Percentiles rank a stretch among this genome's conserved stretches.
These are phyloP conservation scores for Lentinula sp. DNA, from an alignment of 768 basidiomycete genomes.

Conservation along the genomic window DNA sequence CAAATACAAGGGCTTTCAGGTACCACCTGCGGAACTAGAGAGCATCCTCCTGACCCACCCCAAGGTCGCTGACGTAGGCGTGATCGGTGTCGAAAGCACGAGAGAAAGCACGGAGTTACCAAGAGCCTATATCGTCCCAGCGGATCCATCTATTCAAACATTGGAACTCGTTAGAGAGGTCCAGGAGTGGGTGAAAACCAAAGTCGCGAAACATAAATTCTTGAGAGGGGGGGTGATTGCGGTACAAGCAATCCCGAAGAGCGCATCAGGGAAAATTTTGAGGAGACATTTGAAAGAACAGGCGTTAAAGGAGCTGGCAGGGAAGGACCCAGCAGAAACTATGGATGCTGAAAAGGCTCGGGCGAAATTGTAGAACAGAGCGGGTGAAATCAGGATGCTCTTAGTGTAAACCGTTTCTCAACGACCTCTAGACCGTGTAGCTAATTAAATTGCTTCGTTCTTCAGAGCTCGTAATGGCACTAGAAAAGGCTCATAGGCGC, in stretches of 20 bases:
- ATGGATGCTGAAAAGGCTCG: background rate
- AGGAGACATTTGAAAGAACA: slow-evolving; percentile 67
- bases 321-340: background rate
- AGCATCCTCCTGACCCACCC: slow-evolving; percentile 69
- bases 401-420: background rate
- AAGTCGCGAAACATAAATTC: slow-evolving; percentile 71
- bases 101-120: slow-evolving; percentile 80
- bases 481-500: background rate
- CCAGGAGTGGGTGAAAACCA: slow-evolving; percentile 55
- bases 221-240: slow-evolving; percentile 69
- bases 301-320: slow-evolving; percentile 46
- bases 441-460: too few species aligned
- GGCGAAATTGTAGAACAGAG: background rate
- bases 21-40: slow-evolving; percentile 85
- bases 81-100: slow-evolving; percentile 66
- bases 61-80: slow-evolving; percentile 71
- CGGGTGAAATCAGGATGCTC: background rate
- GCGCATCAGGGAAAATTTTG: slow-evolving; percentile 84
- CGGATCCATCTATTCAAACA: slow-evolving; percentile 31
- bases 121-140: slow-evolving; percentile 61
- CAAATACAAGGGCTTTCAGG: slow-evolving; percentile 59
- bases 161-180: slow-evolving; percentile 42
- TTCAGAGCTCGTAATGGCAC: background rate
- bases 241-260: slow-evolving; percentile 64
- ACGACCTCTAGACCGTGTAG: background rate